These are phyloP conservation scores for Candida multigemmis DNA, from an alignment of 805 yeast species.

Conservation along the genomic window DNA sequence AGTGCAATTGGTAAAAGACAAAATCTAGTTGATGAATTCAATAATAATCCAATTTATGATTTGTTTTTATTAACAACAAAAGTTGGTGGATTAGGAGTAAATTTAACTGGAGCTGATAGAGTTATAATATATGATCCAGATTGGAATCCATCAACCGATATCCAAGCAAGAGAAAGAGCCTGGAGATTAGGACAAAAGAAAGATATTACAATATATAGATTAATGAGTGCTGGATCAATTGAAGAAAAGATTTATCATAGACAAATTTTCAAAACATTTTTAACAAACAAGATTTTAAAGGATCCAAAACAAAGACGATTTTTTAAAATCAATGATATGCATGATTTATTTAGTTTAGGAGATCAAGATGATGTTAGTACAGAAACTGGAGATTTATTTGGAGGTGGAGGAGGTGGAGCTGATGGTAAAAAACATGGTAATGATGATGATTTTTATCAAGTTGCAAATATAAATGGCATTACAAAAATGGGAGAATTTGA, in stretches of 20 bases:
- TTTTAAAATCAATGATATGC: conserved; percentile 85
- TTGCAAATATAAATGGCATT: conserved; percentile 62
- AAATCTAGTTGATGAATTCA: conserved; percentile 70
- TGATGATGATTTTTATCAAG: conserved; percentile 60
- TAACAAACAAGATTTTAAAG: conserved; percentile 86
- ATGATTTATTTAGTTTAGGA: conserved; percentile 81
- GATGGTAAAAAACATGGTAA: conserved; percentile 19
- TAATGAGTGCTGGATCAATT: conserved; percentile 91
- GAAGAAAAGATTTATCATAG: conserved; percentile 96
- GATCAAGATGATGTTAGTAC: conserved; percentile 61
- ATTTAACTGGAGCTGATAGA: conserved; percentile 89
- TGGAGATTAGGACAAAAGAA: conserved; percentile 95
- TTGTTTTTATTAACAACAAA: conserved; percentile 84
- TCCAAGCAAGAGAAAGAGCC: conserved; percentile 94
- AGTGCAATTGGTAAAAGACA: conserved; percentile 78
- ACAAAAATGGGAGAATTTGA: conserved; percentile 59
- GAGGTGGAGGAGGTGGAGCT: conserved; percentile 1
- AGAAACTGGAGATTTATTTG: conserved; percentile 19
- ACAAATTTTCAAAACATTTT: conserved; percentile 89
- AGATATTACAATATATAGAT: conserved; percentile 82
- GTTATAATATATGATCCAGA: conserved; percentile 95
- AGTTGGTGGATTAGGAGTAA: conserved; percentile 94
- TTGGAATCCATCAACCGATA: conserved; percentile 97
- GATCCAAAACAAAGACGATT: conserved; percentile 93
- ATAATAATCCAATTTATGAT: conserved; percentile 44